Percentiles rank a stretch among this genome's conserved stretches.
phyloP scores from a whole-genome alignment of 1,284 basidiomycete genomes.

The Rhodotorula sp. region DNA sequence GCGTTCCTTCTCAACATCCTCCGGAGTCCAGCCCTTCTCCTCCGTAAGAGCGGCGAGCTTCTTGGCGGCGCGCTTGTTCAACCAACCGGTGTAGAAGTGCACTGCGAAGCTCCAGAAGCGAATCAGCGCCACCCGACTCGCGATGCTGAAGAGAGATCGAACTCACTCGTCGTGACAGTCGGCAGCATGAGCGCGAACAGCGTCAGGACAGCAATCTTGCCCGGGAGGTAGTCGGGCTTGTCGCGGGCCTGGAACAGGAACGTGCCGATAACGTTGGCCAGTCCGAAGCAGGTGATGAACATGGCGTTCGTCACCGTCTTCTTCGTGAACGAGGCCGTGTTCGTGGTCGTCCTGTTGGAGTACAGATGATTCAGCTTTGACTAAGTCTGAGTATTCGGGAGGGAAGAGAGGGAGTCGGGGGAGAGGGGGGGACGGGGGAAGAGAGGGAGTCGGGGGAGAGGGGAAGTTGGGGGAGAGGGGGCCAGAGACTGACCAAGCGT shows the following conservation, averaged over 20 bases:
- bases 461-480: too few species aligned
- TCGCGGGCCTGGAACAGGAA: constrained; percentile 4
- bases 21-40: constrained; percentile 59
- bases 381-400: constrained; percentile 23
- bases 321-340: constrained; percentile 66
- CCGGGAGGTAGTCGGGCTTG: constrained; percentile 12
- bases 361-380: constrained; percentile 60
- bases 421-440: background rate
- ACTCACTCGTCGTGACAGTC: constrained; percentile 47
- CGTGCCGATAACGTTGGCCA: constrained; percentile 54
- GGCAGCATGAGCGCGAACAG: constrained; percentile 59
- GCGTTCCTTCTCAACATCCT: constrained; percentile 58
- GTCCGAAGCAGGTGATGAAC: constrained; percentile 60
- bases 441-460: background rate
- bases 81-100: constrained; percentile 59
- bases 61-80: constrained; percentile 58
- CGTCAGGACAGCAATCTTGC: constrained; percentile 52
- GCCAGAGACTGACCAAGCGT: background rate
- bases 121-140: background rate
- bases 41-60: constrained; percentile 55
- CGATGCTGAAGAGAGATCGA: background rate
- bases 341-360: constrained; percentile 66
- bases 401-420: background rate
- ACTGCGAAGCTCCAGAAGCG: constrained; percentile 49
- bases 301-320: constrained; percentile 56